Evolutionary conservation across 2,329 filamentous ascomycete species (phyloP), one percentile per base, ranked within the genome.

Genomic region (Aspergillus brunneoviolaceus): DNA sequence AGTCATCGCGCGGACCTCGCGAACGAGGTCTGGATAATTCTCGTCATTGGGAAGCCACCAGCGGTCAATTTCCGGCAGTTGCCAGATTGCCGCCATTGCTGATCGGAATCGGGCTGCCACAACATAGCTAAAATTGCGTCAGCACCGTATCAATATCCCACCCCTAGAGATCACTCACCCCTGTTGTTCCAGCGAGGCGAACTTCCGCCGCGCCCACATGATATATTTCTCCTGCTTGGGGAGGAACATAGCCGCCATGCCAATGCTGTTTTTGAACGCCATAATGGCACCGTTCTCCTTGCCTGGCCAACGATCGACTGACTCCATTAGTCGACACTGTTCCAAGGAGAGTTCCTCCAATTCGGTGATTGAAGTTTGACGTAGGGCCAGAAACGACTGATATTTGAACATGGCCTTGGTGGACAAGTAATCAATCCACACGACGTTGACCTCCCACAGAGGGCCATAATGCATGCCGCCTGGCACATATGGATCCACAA

Each of bases 21-120:
- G 88, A 57, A 97, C 82, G 48, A 96, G 85, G 0, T 85, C 84
- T 11, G 85, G 88, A 68, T 90, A 90, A 1, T 85, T 87, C 77
- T 94, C 89, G 63, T 91, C 86, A 72, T 95, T 85, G 2, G 92
- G 91, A 2, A 97, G 84, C 95, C 95, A 99, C 91, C 92, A 97
- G 59, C 88, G 83, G 49, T 85, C 85, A 56, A 92, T 86, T 21
- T 88, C 86, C 14, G 86, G 83, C 49, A 91, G 85, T 61, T 84
- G 81, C 82, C 95, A 96, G 25, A 91, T 75, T 51, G 89, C 84
- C 33, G 90, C 87, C 84, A 98, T 89, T 65, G 88, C 88, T 33
- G 79, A 81, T 60, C 94, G 89, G 68, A 94, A 87, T 12, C 85
- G 85, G 31, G 86, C 80, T 1, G 93, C 89, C 67, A 91, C 93